These are phyloP conservation scores for Lycium barbarum DNA, from an alignment of 257 asterid species.

Conservation along the genomic window DNA sequence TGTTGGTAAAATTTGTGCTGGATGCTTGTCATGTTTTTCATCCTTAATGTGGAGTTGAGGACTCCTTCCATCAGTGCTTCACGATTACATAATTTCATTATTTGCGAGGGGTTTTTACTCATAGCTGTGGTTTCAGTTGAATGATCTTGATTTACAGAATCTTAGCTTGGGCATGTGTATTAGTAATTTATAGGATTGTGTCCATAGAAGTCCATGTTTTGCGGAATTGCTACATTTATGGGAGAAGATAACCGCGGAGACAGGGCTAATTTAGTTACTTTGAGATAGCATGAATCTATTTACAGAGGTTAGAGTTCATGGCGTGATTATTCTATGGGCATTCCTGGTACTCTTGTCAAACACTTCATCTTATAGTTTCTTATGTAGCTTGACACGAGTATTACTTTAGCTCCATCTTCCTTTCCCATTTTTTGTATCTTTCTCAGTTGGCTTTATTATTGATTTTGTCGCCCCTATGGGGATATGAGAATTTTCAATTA, in stretches of 20 bases:
- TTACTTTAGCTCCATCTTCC: neutral
- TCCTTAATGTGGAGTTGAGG: neutral
- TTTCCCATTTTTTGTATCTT: neutral
- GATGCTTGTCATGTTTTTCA: neutral
- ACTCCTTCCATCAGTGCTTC: neutral
- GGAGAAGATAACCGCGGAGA: neutral
- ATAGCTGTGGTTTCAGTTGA: neutral
- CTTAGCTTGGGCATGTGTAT: neutral
- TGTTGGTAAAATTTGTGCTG: neutral
- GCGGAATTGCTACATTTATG: neutral
- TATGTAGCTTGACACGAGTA: no score
- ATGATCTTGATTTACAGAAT: neutral
- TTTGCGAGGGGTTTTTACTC: neutral
- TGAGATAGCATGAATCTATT: neutral
- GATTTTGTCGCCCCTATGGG: neutral
- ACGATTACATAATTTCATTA: neutral
- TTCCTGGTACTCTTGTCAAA: neutral
- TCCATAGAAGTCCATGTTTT: neutral
- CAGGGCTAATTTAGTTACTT: neutral
- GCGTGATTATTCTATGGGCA: neutral
- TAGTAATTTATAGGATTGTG: neutral
- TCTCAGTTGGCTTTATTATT: neutral
- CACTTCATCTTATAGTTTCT: neutral
- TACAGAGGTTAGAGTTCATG: neutral
- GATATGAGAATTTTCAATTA: neutral